Evolutionary conservation across 352 stramenopile species (phyloP).

Genomic region (Phytophthora rubi): DNA sequence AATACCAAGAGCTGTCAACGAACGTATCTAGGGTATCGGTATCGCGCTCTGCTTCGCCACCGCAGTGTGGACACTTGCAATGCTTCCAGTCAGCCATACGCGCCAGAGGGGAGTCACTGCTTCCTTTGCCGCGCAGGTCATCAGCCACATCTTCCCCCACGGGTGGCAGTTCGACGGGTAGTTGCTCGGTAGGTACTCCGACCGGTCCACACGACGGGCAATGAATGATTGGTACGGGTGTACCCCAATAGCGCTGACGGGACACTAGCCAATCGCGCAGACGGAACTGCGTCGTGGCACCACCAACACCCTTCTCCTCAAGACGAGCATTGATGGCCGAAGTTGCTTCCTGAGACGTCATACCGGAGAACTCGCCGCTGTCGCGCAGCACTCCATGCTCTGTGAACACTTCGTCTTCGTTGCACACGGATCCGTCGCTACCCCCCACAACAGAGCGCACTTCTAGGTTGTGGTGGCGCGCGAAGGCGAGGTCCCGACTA

Average conservation of each 20-base stretch:
- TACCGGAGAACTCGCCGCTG: conserved; percentile 94
- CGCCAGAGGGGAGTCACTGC: conserved; percentile 90
- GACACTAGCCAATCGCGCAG: conserved; percentile 99
- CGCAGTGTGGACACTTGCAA: conserved; percentile 83
- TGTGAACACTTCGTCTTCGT: conserved; percentile 58
- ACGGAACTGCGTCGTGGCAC: conserved; percentile 91
- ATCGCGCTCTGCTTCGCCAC: conserved; percentile 78
- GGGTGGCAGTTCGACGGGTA: conserved; percentile 94
- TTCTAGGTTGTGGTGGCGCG: conserved; percentile 91
- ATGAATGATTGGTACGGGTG: conserved; percentile 98
- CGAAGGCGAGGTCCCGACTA: conserved; percentile 96
- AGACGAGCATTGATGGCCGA: conserved; percentile 89
- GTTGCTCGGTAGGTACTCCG: conserved; percentile 89
- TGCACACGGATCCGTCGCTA: conserved; percentile 27
- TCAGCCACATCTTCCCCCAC: conserved; percentile 91
- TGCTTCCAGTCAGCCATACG: conserved; percentile 74
- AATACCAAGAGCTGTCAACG: conserved; percentile 99
- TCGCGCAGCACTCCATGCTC: conserved; percentile 78
- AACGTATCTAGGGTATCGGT: conserved; percentile 94
- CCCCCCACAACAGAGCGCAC: conserved; percentile 86
- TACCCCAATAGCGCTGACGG: conserved; percentile 99
- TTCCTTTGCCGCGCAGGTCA: conserved; percentile 92
- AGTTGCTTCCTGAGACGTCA: conserved; percentile 89
- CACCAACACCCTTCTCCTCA: conserved; percentile 43
- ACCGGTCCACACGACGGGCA: conserved; percentile 90